Base-by-base conservation (phyloP, 176 grass and related monocot genomes). In the Oryza longistaminata region DNA sequence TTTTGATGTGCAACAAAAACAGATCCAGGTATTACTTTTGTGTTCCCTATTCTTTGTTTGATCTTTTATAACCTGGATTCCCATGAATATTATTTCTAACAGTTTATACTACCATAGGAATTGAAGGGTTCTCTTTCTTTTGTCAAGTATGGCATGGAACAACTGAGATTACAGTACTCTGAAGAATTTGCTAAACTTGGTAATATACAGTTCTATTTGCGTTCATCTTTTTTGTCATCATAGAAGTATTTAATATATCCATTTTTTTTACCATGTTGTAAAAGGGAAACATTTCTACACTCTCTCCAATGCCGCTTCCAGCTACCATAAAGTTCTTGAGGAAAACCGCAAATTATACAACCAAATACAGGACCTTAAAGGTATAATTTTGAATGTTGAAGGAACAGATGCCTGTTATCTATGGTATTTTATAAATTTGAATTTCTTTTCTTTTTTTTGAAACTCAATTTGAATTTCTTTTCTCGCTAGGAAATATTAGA, bases 341-440 rank as follows among this genome's bases (percentile, higher is more conserved):
- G 96, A 98, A 87, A 98, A 98, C 68, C 92, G 96, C 66, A 98
- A 93, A 35, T 77, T 98, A 29, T 98, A 98, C 77, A 98, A 95
- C 83, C 79, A 89, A 83, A 82, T 98, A 68, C 96, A 98, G 65
- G 96, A 98, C 85, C 96, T 98, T 83, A 95, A 93, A 98, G 96
- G 96, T 98, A 90, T 40, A 29, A 62, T 50, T 62, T 66, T 82
- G 45, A 35, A 24, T 12, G 31, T 45, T 44, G 22, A 76, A 85
- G 31, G 35, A 86, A 53, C 35, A 25, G 53, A 35, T 66, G 73
- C 74, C 73, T 22, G n/a, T 68, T 78, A 60, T 78, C 11, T 82
- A 66, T 24, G 58, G 19, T n/a, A 62, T 9, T 62, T 62, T 62
- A n/a, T 24, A 62, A 62, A 6, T 62, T 22, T 62, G 7, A 15